Evolutionary conservation across 768 basidiomycete genomes (phyloP).

Genomic region (Suillus subluteus): DNA sequence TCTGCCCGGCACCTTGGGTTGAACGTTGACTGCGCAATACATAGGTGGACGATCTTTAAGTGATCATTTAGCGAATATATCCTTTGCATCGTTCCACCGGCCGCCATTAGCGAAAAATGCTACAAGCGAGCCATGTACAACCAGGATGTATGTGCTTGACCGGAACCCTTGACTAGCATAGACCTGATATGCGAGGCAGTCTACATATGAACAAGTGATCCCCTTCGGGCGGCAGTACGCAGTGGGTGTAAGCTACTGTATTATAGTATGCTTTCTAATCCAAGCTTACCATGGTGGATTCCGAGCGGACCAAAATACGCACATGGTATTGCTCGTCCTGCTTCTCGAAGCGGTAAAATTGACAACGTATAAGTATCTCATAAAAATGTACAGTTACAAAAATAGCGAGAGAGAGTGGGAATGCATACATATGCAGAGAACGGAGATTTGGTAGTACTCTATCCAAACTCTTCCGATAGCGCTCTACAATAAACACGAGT

Average conservation of each 20-base stretch:
- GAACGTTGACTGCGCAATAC: not conserved
- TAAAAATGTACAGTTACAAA: not conserved
- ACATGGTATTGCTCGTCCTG: not conserved
- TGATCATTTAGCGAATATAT: no score
- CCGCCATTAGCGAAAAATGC: not conserved
- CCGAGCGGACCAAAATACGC: not conserved
- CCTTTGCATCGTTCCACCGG: not conserved
- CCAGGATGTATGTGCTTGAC: not conserved
- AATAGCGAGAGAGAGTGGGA: not conserved
- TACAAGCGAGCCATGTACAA: not conserved
- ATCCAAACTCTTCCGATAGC: not conserved
- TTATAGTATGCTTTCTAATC: not conserved
- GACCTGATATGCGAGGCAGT: not conserved
- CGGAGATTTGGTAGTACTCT: not conserved
- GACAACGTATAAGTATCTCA: conserved; percentile 2
- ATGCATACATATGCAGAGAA: conserved; percentile 2
- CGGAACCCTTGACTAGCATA: not conserved
- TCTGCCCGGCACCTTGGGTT: not conserved
- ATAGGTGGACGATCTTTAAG: not conserved
- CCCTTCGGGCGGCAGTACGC: not conserved
- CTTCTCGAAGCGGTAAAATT: not conserved
- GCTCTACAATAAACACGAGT: not conserved
- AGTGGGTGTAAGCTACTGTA: not conserved
- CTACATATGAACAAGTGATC: not conserved
- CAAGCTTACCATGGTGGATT: no score